Evolutionary conservation across 805 yeast species (phyloP), one percentile per base, ranked within the genome.

Genomic region (Wickerhamiella vanderwaltii): DNA sequence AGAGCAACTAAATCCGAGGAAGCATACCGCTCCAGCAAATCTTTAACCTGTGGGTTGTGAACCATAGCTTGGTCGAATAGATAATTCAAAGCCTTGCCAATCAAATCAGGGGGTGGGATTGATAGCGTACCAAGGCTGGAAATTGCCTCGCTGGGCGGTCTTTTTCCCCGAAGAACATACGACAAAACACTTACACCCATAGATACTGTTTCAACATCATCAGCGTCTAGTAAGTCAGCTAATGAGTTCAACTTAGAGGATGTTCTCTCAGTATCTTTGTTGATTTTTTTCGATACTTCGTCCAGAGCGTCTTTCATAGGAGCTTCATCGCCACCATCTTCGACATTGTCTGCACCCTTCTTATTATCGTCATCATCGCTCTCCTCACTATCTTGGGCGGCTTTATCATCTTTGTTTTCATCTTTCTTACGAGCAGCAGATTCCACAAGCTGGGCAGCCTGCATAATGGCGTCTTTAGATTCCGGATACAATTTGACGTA

Each of bases 31-130:
- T 28, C 34, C 5, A 48, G 36, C 17, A 41, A 24, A 4, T 48
- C 47, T 17, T 40, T 35, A 11, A 44, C 24, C 22, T 44, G 43
- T 1, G 46, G 46, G 23, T 34, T 30, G 23, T 34, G 35, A 18
- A 33, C 46, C 35, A 30, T 43, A 5, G 43, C 44, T 16, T 36
- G 33, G 18, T 40, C 36, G 29, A 52, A 51, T 5, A 50, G 42
- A 28, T 43, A 43, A 7, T 37, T 31, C 16, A 52, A 29, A 6
- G 47, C 46, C 20, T 38, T 34, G 28, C 48, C 46, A 16, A 52
- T 38, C 13, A 47, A 29, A 18, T 42, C 51, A 6, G 51, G 49
- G 2, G 48, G 42, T 5, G 56, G 56, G 16, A 52, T 25, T 3
- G 43, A 28, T 4, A 47, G 45, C 2, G 55, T 48, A 12, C 45